phyloP scores from a whole-genome alignment of 1,139 yeast species.

The Pichia sp. region DNA sequence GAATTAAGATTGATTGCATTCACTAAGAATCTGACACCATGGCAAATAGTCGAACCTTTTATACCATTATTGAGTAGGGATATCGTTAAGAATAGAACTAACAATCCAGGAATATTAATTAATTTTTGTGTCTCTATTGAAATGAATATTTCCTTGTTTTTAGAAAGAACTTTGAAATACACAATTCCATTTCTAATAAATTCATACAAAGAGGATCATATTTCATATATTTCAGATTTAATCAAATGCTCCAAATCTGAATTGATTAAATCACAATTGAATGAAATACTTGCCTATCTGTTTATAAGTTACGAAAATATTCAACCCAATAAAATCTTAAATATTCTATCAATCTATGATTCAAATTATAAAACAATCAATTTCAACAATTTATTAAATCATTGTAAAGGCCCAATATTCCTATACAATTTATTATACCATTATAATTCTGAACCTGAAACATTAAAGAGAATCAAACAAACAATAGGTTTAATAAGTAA shows the following conservation, averaged over 20 bases:
- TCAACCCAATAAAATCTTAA: slow-evolving; percentile 45
- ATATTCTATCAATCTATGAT: slow-evolving; percentile 48
- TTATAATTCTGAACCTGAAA: slow-evolving; percentile 21
- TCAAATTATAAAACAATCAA: slow-evolving; percentile 32
- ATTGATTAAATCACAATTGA: slow-evolving; percentile 30
- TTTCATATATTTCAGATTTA: slow-evolving; percentile 44
- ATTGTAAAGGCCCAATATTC: slow-evolving; percentile 33
- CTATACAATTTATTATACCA: slow-evolving; percentile 24
- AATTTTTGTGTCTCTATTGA: slow-evolving; percentile 61
- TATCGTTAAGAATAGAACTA: slow-evolving; percentile 46
- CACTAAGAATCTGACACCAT: slow-evolving; percentile 44
- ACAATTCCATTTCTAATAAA: slow-evolving; percentile 53
- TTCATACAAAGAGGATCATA: slow-evolving; percentile 53
- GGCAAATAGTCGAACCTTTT: slow-evolving; percentile 71
- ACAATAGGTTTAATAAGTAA: slow-evolving; percentile 39
- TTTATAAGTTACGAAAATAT: slow-evolving; percentile 33
- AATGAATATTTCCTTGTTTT: slow-evolving; percentile 53
- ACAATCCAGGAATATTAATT: slow-evolving; percentile 48
- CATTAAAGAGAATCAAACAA: slow-evolving; percentile 30
- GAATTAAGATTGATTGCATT: slow-evolving; percentile 44
- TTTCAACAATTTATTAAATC: slow-evolving; percentile 40
- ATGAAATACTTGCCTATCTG: slow-evolving; percentile 41
- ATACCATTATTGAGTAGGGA: slow-evolving; percentile 68
- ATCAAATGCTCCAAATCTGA: slow-evolving; percentile 23
- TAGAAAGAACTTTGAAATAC: slow-evolving; percentile 62